phyloP scores from a whole-genome alignment of 345 rosid species.

The Populus deltoides region DNA sequence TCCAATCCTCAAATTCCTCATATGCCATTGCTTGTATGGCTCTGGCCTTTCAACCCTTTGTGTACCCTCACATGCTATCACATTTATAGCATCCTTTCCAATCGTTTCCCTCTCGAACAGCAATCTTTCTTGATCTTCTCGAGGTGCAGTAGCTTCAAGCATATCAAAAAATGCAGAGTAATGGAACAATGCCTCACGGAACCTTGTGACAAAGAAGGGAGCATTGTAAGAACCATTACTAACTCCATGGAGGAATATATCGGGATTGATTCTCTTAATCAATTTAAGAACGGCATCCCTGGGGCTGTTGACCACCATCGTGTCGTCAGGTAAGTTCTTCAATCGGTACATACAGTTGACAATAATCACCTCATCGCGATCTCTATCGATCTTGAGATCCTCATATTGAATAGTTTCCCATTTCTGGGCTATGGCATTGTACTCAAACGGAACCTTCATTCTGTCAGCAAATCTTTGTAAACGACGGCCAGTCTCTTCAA shows the following conservation, averaged over 20 bases:
- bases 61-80: slow-evolving; percentile 65
- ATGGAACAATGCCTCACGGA: slow-evolving; percentile 64
- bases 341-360: slow-evolving; percentile 58
- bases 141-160: slow-evolving; percentile 43
- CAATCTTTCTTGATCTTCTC: slow-evolving; percentile 53
- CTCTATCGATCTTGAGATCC: slow-evolving; percentile 51
- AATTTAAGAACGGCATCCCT: slow-evolving; percentile 61
- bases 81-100: slow-evolving; percentile 58
- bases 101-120: slow-evolving; percentile 56
- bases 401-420: slow-evolving; percentile 75
- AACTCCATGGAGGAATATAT: slow-evolving; percentile 59
- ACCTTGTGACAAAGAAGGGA: slow-evolving; percentile 64
- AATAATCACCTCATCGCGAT: slow-evolving; percentile 48
- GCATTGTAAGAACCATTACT: slow-evolving; percentile 62
- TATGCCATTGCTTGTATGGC: slow-evolving; percentile 76
- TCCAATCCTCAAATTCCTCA: slow-evolving; percentile 40
- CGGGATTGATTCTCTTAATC: slow-evolving; percentile 54
- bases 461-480: slow-evolving; percentile 53
- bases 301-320: slow-evolving; percentile 45
- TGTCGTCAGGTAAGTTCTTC: slow-evolving; percentile 64
- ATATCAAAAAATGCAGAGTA: slow-evolving; percentile 67
- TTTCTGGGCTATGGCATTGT: slow-evolving; percentile 52
- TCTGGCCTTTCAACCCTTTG: slow-evolving; percentile 73
- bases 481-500: slow-evolving; percentile 66
- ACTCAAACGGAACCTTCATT: slow-evolving; percentile 60